These are phyloP conservation scores for Alternaria sp. DNA, from an alignment of 2,329 filamentous ascomycete genomes.

Conservation along the genomic window DNA sequence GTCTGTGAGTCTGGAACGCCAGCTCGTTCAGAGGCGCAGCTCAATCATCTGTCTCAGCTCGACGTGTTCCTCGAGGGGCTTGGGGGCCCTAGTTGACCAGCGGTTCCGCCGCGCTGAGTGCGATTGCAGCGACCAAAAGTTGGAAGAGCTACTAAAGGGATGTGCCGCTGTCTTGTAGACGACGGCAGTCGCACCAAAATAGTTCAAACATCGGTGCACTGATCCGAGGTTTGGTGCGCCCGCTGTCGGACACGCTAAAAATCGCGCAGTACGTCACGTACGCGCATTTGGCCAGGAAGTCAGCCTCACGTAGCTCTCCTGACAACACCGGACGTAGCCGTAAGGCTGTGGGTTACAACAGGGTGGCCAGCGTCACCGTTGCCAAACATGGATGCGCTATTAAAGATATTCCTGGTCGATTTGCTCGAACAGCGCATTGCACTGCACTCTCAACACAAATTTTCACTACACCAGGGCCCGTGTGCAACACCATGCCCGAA, in stretches of 20 bases:
- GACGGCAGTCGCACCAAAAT: neutral
- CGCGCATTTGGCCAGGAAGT: neutral
- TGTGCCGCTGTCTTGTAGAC: neutral
- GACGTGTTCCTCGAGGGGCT: neutral
- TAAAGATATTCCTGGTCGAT: slow-evolving; percentile 1
- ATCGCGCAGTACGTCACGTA: slow-evolving; percentile 2
- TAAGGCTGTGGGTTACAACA: slow-evolving; percentile 1
- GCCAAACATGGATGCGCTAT: neutral
- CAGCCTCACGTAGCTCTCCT: neutral
- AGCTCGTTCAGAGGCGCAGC: neutral
- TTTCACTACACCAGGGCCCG: slow-evolving; percentile 1
- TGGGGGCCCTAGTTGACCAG: neutral
- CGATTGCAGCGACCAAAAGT: neutral
- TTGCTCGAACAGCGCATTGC: slow-evolving; percentile 1
- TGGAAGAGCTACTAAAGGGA: neutral
- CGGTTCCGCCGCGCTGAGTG: neutral
- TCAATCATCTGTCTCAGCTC: neutral
- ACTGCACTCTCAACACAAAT: slow-evolving; percentile 2
- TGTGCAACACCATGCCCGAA: neutral
- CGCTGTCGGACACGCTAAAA: slow-evolving; percentile 2
- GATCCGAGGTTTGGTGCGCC: neutral
- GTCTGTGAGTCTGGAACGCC: neutral
- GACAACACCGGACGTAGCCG: slow-evolving; percentile 6
- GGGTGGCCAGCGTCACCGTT: neutral
- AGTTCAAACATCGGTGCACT: neutral